Conservation (phyloP, 164 flowering plant genomes). For the Malania oleifera region DNA sequence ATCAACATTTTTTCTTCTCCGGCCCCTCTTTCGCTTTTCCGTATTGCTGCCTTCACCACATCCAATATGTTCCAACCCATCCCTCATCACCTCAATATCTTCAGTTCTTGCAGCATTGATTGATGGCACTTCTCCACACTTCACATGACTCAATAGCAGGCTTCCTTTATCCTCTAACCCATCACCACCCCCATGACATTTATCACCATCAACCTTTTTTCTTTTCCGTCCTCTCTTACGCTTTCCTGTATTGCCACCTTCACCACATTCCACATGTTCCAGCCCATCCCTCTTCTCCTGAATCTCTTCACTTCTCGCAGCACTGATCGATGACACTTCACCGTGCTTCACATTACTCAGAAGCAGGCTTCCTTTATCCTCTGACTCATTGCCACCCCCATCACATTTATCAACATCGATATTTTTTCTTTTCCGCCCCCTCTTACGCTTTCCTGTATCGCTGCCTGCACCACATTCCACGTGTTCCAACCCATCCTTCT, state of each 20-base stretch:
- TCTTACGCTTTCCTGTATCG: background rate
- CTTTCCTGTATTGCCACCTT: background rate
- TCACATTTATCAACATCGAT: background rate
- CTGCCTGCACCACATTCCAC: constrained; percentile 1
- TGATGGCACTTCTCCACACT: background rate
- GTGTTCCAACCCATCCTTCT: background rate
- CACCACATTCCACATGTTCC: background rate
- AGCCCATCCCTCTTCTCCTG: constrained; percentile 5
- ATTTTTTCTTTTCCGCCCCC: constrained; percentile 9
- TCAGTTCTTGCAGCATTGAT: background rate
- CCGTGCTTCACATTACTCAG: too few relatives aligned
- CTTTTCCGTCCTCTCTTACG: constrained; percentile 9
- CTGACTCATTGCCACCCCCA: constrained; percentile 5
- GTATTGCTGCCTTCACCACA: background rate
- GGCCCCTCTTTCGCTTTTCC: background rate
- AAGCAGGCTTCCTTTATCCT: too few relatives aligned
- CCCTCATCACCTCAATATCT: background rate
- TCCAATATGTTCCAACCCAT: background rate
- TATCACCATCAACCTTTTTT: constrained; percentile 1
- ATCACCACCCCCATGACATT: constrained; percentile 4
- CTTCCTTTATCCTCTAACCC: too few relatives aligned
- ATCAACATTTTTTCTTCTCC: constrained; percentile 9
- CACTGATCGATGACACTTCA: background rate
- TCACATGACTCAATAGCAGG: too few relatives aligned
- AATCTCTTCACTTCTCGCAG: background rate